These are phyloP conservation scores for Aspergillus persii DNA, from an alignment of 2,329 filamentous ascomycete genomes.

Conservation along the genomic window DNA sequence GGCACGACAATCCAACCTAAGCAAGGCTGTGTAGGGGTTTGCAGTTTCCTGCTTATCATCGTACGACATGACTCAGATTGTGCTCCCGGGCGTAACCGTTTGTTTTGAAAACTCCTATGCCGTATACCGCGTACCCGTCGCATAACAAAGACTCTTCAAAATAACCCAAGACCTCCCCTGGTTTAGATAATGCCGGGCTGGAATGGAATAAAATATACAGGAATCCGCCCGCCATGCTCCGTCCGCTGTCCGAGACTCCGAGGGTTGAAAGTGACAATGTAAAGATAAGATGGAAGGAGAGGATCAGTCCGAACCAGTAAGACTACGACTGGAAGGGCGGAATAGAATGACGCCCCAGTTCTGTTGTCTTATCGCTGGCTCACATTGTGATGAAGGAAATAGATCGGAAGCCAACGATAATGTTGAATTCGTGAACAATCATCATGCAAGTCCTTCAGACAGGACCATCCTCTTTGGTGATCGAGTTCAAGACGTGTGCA, in stretches of 20 bases:
- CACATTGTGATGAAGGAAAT: too few species aligned
- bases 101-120: background rate
- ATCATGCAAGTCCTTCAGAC: background rate
- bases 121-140: background rate
- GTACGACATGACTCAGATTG: too few species aligned
- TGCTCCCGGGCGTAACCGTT: too few species aligned
- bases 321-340: too few species aligned
- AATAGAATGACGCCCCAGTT: background rate
- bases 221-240: slow-evolving; percentile 1
- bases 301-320: too few species aligned
- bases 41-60: too few species aligned
- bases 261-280: background rate
- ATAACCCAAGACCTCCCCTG: background rate
- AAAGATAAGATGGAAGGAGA: background rate
- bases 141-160: background rate
- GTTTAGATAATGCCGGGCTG: background rate
- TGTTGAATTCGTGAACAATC: background rate
- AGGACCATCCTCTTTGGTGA: slow-evolving; percentile 39
- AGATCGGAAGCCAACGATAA: background rate
- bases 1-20: too few species aligned
- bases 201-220: slow-evolving; percentile 1
- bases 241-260: background rate
- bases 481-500: slow-evolving; percentile 42
- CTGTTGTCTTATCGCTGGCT: too few species aligned
- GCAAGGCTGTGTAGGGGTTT: too few species aligned